phyloP scores from a whole-genome alignment of 768 basidiomycete species.

The Amanita polypyramis region DNA sequence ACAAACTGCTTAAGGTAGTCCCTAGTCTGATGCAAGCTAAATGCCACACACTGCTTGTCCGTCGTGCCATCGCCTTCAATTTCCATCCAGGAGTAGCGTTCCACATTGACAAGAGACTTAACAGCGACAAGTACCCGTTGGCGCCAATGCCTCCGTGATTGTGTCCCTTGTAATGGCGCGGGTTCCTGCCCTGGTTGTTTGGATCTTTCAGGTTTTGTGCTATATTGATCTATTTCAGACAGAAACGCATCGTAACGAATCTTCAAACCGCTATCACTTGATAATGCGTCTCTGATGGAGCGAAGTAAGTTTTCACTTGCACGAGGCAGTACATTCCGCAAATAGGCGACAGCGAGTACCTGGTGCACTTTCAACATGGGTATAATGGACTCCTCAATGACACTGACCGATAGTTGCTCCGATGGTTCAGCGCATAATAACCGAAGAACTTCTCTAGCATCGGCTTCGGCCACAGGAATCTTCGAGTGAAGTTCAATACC shows the following conservation, averaged over 20 bases:
- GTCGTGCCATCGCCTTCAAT: constrained; percentile 31
- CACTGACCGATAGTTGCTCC: constrained; percentile 11
- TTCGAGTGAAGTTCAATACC: constrained; percentile 2
- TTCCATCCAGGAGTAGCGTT: constrained; percentile 44
- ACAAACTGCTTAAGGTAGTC: constrained; percentile 31
- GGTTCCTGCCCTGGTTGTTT: background rate
- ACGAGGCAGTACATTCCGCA: constrained; percentile 16
- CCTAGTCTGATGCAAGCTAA: constrained; percentile 36
- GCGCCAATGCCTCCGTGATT: constrained; percentile 18
- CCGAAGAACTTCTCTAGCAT: background rate
- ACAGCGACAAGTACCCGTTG: constrained; percentile 21
- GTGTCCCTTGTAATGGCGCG: background rate
- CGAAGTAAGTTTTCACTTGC: constrained; percentile 14
- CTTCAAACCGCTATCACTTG: constrained; percentile 11
- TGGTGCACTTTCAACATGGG: constrained; percentile 9
- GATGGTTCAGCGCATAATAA: background rate
- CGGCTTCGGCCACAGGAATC: background rate
- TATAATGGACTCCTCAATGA: constrained; percentile 6
- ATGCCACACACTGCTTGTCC: constrained; percentile 29
- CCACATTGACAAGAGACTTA: constrained; percentile 32
- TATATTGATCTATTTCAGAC: constrained; percentile 7
- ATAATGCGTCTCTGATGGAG: constrained; percentile 13
- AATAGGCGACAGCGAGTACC: constrained; percentile 19
- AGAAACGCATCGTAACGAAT: constrained; percentile 12
- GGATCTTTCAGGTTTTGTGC: background rate